A percentile compares a stretch with the other conserved stretches of the same genome.
Evolutionary conservation across 2,329 filamentous ascomycete genomes (phyloP).

Genomic region (Fusarium sp.): DNA sequence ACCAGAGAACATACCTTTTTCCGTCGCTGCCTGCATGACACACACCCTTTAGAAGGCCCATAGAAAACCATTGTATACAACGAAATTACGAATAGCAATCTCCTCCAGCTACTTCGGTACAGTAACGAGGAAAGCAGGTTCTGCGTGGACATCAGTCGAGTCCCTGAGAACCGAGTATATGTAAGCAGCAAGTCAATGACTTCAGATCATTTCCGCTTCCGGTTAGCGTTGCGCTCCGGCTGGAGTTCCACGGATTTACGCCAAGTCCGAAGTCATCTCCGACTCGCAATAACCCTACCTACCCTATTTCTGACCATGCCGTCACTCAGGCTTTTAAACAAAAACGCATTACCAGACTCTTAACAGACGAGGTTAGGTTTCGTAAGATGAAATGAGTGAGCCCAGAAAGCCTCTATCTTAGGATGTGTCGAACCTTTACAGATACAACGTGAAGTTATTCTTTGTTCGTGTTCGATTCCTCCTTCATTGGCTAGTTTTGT

Average conservation of each 20-base stretch:
- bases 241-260: not conserved
- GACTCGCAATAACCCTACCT: not conserved
- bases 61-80: not conserved
- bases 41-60: not conserved
- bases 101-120: not conserved
- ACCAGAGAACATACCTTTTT: not conserved
- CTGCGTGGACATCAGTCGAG: not conserved
- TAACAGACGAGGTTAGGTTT: no score
- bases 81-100: not conserved
- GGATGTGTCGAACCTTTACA: not conserved
- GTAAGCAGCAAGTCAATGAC: not conserved
- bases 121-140: not conserved
- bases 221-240: not conserved
- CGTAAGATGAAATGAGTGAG: not conserved
- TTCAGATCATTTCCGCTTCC: not conserved
- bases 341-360: no score
- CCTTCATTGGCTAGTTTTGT: not conserved
- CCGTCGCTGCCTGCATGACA: not conserved
- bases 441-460: not conserved
- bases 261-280: not conserved
- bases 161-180: not conserved
- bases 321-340: not conserved
- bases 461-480: not conserved
- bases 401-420: not conserved
- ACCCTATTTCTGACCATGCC: not conserved